Base-by-base conservation (phyloP, 208 protist species). In the Crithidia brevicula region DNA sequence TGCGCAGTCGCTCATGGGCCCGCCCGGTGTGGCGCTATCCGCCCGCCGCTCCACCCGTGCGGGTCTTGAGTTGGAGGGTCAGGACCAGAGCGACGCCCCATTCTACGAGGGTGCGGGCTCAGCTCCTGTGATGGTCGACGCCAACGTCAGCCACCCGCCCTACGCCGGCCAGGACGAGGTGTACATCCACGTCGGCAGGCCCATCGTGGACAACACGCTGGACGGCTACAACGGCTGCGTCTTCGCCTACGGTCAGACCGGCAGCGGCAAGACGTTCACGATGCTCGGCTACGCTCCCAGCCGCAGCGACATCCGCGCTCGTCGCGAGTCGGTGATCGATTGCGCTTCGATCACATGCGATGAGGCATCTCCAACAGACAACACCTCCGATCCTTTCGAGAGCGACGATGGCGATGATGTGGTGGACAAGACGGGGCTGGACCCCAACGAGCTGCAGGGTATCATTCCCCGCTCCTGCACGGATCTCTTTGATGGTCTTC, bases 191-290 rank as follows among this genome's bases (percentile, higher is more conserved):
- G 86, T 95, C 1, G 90, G 90, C 43, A 72, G 75, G 45, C 83
- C 90, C 23, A 79, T 95, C 52, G 68, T 95, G 30, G 69, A 85
- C n/a, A 91, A 91, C 62, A 80, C 85, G 13, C 80, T 96, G 27
- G 81, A 92, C 56, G 91, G 94, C 33, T 92, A 90, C 74, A 93
- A 97, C 81, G 89, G 80, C 30, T 91, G 89, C 51, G 74, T 98
- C 45, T 97, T 97, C 61, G 92, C 91, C 18, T 97, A 97, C 75
- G 93, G 93, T 11, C 88, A 94, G 71, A 98, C 95, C 0, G 85
- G 86, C 51, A 86, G 80, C 49, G 96, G 96, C 74, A 98, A 98
- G 74, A 97, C 96, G 18, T 96, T 96, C 81, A 97, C 96, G 22
- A 98, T 98, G 83, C 75, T 95, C 23, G 94, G 95, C 40, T 89